These are phyloP conservation scores for Elaeis guineensis DNA, from an alignment of 176 grass and related monocot genomes.

Conservation along the genomic window DNA sequence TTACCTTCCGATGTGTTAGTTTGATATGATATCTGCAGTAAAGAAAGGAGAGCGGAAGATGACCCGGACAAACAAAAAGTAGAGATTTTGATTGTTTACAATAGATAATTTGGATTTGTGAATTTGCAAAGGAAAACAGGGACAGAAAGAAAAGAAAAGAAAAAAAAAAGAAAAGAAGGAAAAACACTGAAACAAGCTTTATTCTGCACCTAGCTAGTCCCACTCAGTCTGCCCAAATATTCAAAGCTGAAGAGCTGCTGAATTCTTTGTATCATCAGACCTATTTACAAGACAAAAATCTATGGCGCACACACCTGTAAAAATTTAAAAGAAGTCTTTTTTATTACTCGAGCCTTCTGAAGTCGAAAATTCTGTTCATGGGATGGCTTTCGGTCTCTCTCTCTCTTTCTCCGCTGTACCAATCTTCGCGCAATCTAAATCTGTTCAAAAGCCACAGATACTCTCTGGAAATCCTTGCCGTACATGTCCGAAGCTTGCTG, in stretches of 20 bases:
- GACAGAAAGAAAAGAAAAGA: neutral
- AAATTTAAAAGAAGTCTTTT: neutral
- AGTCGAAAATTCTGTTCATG: neutral
- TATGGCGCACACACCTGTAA: conserved; percentile 1
- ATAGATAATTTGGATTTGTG: too few relatives aligned
- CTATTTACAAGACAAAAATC: neutral
- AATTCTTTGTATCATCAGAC: neutral
- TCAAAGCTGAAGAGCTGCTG: neutral
- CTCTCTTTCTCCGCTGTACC: conserved; percentile 16
- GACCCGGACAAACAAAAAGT: neutral
- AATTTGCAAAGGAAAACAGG: neutral
- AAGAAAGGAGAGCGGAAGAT: neutral
- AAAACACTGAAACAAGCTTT: neutral
- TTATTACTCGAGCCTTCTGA: neutral
- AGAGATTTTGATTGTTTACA: neutral
- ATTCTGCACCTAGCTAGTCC: neutral
- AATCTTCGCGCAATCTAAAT: conserved; percentile 24
- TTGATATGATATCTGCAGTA: neutral
- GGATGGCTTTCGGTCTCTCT: neutral
- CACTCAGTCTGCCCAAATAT: neutral
- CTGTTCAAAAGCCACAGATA: conserved; percentile 54
- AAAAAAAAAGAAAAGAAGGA: neutral
- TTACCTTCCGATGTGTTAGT: neutral
- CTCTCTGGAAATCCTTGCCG: conserved; percentile 54
- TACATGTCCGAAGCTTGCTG: conserved; percentile 40